Evolutionary conservation across 306 rosid species (phyloP), one percentile per base, ranked within the genome.

Genomic region (Trifolium subterraneum): DNA sequence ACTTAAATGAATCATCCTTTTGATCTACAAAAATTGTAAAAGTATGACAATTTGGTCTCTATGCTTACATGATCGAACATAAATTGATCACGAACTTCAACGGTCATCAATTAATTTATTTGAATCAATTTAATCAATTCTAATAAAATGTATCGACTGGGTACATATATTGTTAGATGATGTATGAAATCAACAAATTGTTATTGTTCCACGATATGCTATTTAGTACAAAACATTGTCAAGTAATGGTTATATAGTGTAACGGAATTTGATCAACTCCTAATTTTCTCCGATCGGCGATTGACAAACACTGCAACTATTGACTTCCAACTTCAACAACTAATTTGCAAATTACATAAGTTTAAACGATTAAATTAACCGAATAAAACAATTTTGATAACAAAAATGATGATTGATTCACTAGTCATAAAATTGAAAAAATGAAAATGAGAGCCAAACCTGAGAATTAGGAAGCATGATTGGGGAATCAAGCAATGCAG

Each of bases 401-500:
- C 7, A 55, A 19, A 54, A 20, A 54, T 54, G 8, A 20, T 1
- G 8, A 56, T 22, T 5, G 5, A 54, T 20, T 54, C 35, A 25
- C 10, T 12, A 6, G 12, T 59, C n/a, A 8, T 5, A 16, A 61
- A 22, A 22, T 48, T 36, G 39, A 61, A 47, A 54, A 48, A 56
- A 56, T 23, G 3, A 56, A 44, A 36, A 19, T 0, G 6, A 59
- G 0, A 7, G 13, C 1, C 5, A 29, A 10, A 93, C 98, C 88
- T 83, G 89, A 68, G 87, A 75, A 84, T 93, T 86, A 27, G 84
- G 86, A 14, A 93, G 90, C 98, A 89, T 83, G 61, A 90, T 45
- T 0, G 98, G 90, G 6, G 97, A 87, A 47, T 89, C 97, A 77
- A 90, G 90, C 86, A 93, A 75, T 0, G 90, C 84, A 20, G 90